Evolutionary conservation across 345 rosid species (phyloP).

Genomic region (Corchorus capsularis): DNA sequence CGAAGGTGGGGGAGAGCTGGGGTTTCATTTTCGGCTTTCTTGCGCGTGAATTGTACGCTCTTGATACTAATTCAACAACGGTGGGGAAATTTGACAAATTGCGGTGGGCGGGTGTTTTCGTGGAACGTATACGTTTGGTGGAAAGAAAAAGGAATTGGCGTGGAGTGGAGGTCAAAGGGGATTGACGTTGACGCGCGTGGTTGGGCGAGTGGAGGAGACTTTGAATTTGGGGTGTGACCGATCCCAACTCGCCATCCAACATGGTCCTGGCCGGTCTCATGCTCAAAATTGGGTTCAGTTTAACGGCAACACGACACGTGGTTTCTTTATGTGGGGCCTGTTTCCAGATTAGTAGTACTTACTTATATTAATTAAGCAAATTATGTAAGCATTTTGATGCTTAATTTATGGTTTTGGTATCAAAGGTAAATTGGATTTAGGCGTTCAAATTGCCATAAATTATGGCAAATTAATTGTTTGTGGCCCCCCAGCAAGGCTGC

Average conservation of each 20-base stretch:
- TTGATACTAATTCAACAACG: not conserved
- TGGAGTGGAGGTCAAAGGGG: conserved; percentile 12
- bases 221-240: not conserved
- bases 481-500: no score
- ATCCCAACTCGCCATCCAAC: conserved; percentile 6
- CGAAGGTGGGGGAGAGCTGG: not conserved
- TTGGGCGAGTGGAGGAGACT: not conserved
- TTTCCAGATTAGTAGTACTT: no score
- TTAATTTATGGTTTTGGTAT: no score
- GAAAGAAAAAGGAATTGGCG: conserved; percentile 13
- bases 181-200: not conserved
- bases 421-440: no score
- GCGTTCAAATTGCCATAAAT: no score
- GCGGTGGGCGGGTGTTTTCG: not conserved
- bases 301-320: not conserved
- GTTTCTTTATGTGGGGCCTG: not conserved
- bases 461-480: no score
- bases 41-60: not conserved
- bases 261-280: not conserved
- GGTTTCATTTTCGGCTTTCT: not conserved
- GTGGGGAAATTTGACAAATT: not conserved
- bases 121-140: not conserved
- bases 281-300: not conserved
- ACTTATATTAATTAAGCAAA: no score
- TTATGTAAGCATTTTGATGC: no score